A percentile compares a stretch with the other conserved stretches of the same genome.
phyloP scores from a whole-genome alignment of 345 rosid genomes.

The Eucalyptus virginea region DNA sequence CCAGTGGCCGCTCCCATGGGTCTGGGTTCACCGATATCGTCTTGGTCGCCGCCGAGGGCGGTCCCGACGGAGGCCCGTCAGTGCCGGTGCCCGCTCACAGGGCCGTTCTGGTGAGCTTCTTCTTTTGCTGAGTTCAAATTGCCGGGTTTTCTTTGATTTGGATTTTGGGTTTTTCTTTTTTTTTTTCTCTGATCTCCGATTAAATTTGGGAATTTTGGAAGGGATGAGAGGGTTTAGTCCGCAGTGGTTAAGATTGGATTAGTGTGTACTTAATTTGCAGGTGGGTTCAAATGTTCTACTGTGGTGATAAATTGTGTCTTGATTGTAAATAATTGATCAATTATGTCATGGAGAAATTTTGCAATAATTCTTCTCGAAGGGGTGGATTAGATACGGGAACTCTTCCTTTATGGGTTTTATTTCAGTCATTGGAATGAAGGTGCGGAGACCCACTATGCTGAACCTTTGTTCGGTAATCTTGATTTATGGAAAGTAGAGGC shows the following conservation, averaged over 20 bases:
- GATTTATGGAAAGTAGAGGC: background rate
- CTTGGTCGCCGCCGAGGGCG: constrained; percentile 46
- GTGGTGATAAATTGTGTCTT: background rate
- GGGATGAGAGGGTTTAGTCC: background rate
- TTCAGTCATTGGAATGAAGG: too few relatives aligned
- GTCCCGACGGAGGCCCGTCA: constrained; percentile 4
- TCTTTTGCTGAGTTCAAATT: background rate
- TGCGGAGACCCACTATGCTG: too few relatives aligned
- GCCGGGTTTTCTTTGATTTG: background rate
- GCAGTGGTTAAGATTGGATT: background rate
- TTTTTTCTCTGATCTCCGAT: background rate
- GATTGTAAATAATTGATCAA: background rate
- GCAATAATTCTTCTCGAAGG: too few relatives aligned
- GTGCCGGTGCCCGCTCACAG: constrained; percentile 59
- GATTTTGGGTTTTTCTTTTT: background rate
- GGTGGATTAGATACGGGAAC: too few relatives aligned
- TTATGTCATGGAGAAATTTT: too few relatives aligned
- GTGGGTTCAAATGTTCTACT: background rate
- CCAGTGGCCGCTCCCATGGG: background rate
- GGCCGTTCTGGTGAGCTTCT: constrained; percentile 48
- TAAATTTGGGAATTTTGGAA: background rate
- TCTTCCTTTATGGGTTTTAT: too few relatives aligned
- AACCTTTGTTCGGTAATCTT: background rate
- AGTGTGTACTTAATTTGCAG: background rate
- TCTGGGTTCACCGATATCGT: constrained; percentile 48